Conservation (phyloP, 176 grass and related monocot genomes). For the Ensete ventricosum region DNA sequence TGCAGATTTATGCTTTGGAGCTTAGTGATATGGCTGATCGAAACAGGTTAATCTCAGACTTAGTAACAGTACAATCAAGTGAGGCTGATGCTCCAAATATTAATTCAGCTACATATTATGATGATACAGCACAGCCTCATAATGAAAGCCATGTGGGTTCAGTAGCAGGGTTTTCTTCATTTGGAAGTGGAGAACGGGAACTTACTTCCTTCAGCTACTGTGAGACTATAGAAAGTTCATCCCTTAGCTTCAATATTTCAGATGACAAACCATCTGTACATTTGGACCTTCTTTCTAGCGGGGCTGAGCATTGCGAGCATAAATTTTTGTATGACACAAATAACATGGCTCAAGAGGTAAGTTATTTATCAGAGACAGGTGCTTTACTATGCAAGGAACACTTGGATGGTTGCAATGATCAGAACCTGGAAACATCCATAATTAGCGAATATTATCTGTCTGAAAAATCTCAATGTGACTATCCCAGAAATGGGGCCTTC, state of each 20-base stretch:
- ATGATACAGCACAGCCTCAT: slow-evolving; percentile 17
- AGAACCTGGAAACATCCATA: slow-evolving; percentile 20
- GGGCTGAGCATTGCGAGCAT: slow-evolving; percentile 19
- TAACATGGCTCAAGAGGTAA: slow-evolving; percentile 24
- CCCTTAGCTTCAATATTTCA: slow-evolving; percentile 16
- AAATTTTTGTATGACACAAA: slow-evolving; percentile 12
- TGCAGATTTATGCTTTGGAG: slow-evolving; percentile 34
- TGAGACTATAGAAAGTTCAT: slow-evolving; percentile 24
- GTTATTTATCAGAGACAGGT: not conserved
- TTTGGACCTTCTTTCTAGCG: slow-evolving; percentile 16
- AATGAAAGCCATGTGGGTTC: slow-evolving; percentile 26
- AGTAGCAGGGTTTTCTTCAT: slow-evolving; percentile 14
- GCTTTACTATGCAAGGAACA: slow-evolving; percentile 19
- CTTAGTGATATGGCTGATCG: slow-evolving; percentile 19
- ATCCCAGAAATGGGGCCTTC: slow-evolving; percentile 20
- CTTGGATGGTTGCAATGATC: not conserved
- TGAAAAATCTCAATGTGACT: slow-evolving; percentile 27
- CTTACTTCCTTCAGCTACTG: slow-evolving; percentile 23
- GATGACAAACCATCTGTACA: slow-evolving; percentile 20
- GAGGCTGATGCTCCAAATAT: slow-evolving; percentile 8
- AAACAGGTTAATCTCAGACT: slow-evolving; percentile 21
- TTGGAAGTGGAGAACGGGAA: slow-evolving; percentile 24
- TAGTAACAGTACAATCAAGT: slow-evolving; percentile 23
- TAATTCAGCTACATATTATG: slow-evolving; percentile 18
- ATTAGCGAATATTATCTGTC: slow-evolving; percentile 17